Base-by-base conservation (phyloP, 208 protist species). In the Trypanosoma cruzi region DNA sequence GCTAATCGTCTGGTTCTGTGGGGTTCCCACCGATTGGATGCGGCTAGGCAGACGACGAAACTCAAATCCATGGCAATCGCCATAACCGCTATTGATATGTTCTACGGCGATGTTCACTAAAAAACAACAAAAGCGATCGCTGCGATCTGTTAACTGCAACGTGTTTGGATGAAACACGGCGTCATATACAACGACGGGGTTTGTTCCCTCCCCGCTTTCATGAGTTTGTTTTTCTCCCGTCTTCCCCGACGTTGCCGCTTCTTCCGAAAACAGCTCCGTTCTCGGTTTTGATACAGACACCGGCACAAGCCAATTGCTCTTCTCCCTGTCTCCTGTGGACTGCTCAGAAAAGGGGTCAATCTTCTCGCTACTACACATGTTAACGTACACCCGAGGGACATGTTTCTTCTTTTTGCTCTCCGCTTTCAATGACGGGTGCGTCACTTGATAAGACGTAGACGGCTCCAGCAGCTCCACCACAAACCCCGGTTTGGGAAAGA, bases 81-180 rank as follows among this genome's bases (percentile, higher is more conserved):
- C 68, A 68, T 96, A 95, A 54, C 89, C 88, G 46, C 48, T 77
- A 69, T 97, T 97, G 52, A 97, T 86, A 73, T 97, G 90, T 80
- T 97, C 93, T 29, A 97, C 93, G 0, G 89, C 90, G 75, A 97
- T 97, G 75, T 97, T 90, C 4, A 93, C 84, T 40, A 97, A 75
- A 70, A 97, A 97, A 77, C 84, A 92, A 70, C 94, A 75, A 72
- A 97, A 97, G 16, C 76, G 73, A 32, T 81, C 63, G 68, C 89
- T 96, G 24, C 79, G 80, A 54, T 94, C 79, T 18, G 89, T 81
- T 36, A 97, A 74, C 16, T 74, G 52, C 26, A 93, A 55, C 40
- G 93, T 95, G 40, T 80, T 48, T 0, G 93, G 90, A 71, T 97
- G 88, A 61, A 93, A 97, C 16, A 94, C 90, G 16, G 89, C 93